Evolutionary conservation across 23 red algal species (phyloP), one percentile per base, ranked within the genome.

Genomic region (Gracilaria caudata): DNA sequence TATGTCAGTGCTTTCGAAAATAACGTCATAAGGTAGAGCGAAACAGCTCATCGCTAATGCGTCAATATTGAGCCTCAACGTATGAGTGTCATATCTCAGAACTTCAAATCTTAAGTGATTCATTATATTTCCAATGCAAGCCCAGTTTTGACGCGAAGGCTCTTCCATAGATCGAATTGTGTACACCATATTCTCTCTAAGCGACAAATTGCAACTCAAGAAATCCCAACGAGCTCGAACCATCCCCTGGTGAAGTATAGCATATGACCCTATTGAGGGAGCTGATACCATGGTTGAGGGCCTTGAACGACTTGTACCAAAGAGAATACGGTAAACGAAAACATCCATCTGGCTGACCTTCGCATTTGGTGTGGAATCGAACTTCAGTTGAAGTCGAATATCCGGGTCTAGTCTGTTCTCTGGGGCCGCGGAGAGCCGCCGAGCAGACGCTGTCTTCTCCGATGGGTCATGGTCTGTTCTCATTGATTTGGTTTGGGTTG

Each of bases 91-190:
- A 78, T 89, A 77, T 56, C 72, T 70, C 51, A 61, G 55, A 44
- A 58, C 59, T 33, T 89, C 85, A 54, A 89, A 78, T n/a, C 79
- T 64, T 14, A 89, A 64, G 19, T 70, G 85, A 43, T 89, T 89
- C 54, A 89, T 39, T 49, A 89, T 89, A 55, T 89, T 89, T 14
- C 64, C 68, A 29, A 77, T 30, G 20, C 28, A 58, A 23, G 61
- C 28, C 41, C 49, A 78, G 39, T 64, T 73, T 2, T 23, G 49
- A 45, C 7, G 13, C 19, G 23, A 21, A 41, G 53, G 7, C 28
- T 19, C 16, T 58, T 38, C 34, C 7, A 49, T 73, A 19, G 85
- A 78, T 38, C 34, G 56, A 16, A 49, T 49, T 29, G 4, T 41
- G 56, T 72, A 74, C 39, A 79, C 38, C 51, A 89, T 41, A 41